These are phyloP conservation scores for Fusarium anthophilum DNA, from an alignment of 2,329 filamentous ascomycete species.

Conservation along the genomic window DNA sequence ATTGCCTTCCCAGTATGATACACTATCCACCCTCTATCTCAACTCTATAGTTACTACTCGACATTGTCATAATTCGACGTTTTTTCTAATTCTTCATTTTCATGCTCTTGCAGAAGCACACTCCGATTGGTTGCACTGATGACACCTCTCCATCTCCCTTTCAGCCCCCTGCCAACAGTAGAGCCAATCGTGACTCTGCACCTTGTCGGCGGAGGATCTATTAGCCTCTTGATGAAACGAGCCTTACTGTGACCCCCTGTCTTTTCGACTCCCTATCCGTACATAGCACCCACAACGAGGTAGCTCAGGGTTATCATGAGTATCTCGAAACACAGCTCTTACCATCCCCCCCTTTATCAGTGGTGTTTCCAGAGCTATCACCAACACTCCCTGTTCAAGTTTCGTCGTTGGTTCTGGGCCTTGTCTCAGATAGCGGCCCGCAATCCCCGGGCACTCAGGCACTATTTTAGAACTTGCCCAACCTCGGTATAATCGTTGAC, in stretches of 20 bases:
- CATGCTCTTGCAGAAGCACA: neutral
- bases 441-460: neutral
- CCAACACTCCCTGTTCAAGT: neutral
- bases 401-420: neutral
- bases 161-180: conserved; percentile 2
- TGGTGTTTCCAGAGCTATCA: conserved; percentile 2
- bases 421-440: conserved; percentile 18
- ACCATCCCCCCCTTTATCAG: conserved; percentile 2
- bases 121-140: conserved; percentile 23
- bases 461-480: neutral
- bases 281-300: conserved; percentile 29
- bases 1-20: neutral
- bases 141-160: conserved; percentile 21
- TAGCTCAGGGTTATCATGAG: conserved; percentile 19
- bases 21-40: neutral
- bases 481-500: neutral
- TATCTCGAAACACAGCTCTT: conserved; percentile 22
- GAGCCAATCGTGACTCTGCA: conserved; percentile 34
- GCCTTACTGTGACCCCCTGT: conserved; percentile 34
- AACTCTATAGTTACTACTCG: neutral
- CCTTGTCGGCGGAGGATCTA: conserved; percentile 33
- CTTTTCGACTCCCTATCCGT: conserved; percentile 32
- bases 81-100: neutral
- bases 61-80: neutral
- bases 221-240: conserved; percentile 42